These are phyloP conservation scores for Plicaturopsis crispa DNA, from an alignment of 768 basidiomycete species.

Conservation along the genomic window DNA sequence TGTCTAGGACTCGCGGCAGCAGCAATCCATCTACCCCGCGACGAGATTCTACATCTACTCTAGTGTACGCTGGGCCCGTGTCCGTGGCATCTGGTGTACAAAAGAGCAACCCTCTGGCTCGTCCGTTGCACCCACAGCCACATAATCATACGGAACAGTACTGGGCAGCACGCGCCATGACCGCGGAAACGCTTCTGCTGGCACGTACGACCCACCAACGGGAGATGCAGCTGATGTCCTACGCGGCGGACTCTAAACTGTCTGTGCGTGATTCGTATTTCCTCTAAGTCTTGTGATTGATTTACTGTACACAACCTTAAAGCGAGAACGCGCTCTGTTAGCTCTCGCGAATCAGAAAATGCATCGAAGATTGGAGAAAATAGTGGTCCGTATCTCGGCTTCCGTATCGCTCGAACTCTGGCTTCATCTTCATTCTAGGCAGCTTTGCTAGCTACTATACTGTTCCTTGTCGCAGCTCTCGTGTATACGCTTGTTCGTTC, in stretches of 20 bases:
- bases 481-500: conserved; percentile 30
- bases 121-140: conserved; percentile 13
- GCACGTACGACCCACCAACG: conserved; percentile 39
- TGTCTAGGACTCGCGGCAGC: too few relatives aligned
- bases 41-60: too few relatives aligned
- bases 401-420: not conserved
- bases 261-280: conserved; percentile 36
- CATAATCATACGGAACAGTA: conserved; percentile 40
- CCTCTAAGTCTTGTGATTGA: too few relatives aligned
- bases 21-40: too few relatives aligned
- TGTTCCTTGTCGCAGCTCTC: conserved; percentile 26
- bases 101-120: too few relatives aligned
- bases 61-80: too few relatives aligned
- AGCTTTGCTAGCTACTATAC: conserved; percentile 4
- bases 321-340: conserved; percentile 37
- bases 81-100: too few relatives aligned
- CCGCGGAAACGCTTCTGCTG: conserved; percentile 54
- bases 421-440: conserved; percentile 1
- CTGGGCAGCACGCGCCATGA: conserved; percentile 61
- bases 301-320: not conserved
- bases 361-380: conserved; percentile 39
- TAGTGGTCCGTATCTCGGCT: conserved; percentile 35
- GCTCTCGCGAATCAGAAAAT: conserved; percentile 37
- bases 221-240: conserved; percentile 37
- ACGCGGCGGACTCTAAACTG: conserved; percentile 37